Conservation (phyloP, 176 grass and related monocot genomes). For the Juncus inflexus region DNA sequence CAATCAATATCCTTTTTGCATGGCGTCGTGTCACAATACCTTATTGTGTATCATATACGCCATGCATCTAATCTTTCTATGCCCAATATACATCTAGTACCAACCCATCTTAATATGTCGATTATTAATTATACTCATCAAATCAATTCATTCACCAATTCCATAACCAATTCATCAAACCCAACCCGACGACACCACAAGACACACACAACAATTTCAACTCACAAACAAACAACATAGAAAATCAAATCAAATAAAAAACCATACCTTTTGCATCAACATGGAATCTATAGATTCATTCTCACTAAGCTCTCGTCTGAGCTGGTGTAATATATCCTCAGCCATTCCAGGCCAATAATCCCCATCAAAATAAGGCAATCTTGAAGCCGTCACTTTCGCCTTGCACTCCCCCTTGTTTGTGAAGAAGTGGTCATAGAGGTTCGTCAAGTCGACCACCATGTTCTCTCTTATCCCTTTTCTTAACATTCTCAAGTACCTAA, state of each 20-base stretch:
- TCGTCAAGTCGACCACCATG: constrained; percentile 92
- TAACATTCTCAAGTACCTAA: constrained; percentile 97
- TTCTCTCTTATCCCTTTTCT: constrained; percentile 82
- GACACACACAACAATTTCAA: background rate
- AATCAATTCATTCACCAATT: no score
- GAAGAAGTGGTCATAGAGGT: constrained; percentile 96
- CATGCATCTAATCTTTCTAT: no score
- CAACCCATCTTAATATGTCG: no score
- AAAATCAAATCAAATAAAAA: constrained; percentile 16
- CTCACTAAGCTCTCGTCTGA: constrained; percentile 66
- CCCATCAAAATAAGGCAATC: constrained; percentile 96
- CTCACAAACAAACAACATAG: constrained; percentile 3
- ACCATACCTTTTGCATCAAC: constrained; percentile 82
- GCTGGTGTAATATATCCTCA: constrained; percentile 98
- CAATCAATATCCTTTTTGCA: no score
- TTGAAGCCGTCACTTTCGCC: constrained; percentile 88
- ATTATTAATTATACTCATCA: no score
- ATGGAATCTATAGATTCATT: constrained; percentile 10
- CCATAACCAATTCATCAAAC: no score
- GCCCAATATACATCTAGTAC: no score
- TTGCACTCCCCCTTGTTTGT: constrained; percentile 68
- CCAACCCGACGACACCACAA: no score
- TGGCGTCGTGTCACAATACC: no score
- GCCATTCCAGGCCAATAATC: constrained; percentile 99
- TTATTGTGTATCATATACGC: no score